A percentile compares a stretch with the other conserved stretches of the same genome.
These are phyloP conservation scores for Tylopilus subfusipes DNA, from an alignment of 768 basidiomycete species.

Conservation along the genomic window DNA sequence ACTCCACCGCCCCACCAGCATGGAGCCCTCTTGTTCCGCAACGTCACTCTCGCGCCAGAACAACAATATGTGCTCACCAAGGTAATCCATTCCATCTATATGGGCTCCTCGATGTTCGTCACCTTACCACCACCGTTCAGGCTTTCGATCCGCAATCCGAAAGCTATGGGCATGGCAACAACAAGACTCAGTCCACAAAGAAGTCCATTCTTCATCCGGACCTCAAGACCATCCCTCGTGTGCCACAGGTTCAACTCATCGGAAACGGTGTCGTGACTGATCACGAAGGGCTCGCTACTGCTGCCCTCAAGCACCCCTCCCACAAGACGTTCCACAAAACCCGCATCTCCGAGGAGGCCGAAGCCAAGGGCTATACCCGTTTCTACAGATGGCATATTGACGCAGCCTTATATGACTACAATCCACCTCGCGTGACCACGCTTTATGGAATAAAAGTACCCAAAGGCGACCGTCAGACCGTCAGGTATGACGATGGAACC, in stretches of 20 bases:
- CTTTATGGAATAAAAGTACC: slow-evolving; percentile 79
- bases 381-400: slow-evolving; percentile 95
- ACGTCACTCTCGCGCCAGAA: slow-evolving; percentile 67
- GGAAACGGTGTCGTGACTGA: slow-evolving; percentile 80
- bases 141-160: slow-evolving; percentile 68
- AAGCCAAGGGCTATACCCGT: slow-evolving; percentile 72
- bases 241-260: slow-evolving; percentile 89
- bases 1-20: slow-evolving; percentile 44
- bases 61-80: slow-evolving; percentile 85
- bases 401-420: slow-evolving; percentile 74
- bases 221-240: slow-evolving; percentile 85
- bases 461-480: slow-evolving; percentile 55
- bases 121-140: slow-evolving; percentile 36
- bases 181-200: slow-evolving; percentile 70
- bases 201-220: slow-evolving; percentile 87
- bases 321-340: slow-evolving; percentile 89
- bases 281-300: slow-evolving; percentile 76
- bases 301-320: slow-evolving; percentile 79
- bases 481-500: slow-evolving; percentile 82
- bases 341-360: slow-evolving; percentile 66
- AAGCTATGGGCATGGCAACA: slow-evolving; percentile 83
- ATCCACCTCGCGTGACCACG: slow-evolving; percentile 81
- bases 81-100: slow-evolving; percentile 36
- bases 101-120: not conserved
- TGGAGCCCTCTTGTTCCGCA: slow-evolving; percentile 69